Evolutionary conservation across 1,284 basidiomycete genomes (phyloP), one percentile per base, ranked within the genome.

Genomic region (Takashimella tepidaria): DNA sequence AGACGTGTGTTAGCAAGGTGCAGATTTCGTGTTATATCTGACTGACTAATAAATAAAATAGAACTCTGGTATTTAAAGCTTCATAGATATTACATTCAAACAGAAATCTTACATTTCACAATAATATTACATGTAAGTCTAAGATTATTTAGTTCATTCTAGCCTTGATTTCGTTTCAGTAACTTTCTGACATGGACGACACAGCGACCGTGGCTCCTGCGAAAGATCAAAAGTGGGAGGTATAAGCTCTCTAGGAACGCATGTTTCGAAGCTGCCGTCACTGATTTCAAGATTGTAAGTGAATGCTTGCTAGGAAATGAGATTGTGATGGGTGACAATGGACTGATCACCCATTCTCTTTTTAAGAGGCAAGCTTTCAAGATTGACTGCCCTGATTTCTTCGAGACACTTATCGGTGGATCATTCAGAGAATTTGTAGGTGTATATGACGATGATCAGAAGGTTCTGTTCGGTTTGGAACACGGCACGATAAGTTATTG

Each of bases 81-180:
- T 13, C 73, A 76, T 44, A 55, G 74, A 40, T 73, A 72, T 43
- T 73, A 73, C 51, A 67, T 76, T n/a, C 69, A 73, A 42, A 72
- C 71, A 0, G 74, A 76, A 53, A 72, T 76, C 12, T 41, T 72
- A 40, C 68, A 73, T 45, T 72, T 67, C 45, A 65, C 55, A 5
- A 74, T 76, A 37, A 72, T 74, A 19, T 61, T 76, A 12, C 74
- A 76, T 49, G 67, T 70, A 20, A 60, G 68, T 58, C 13, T 8
- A 8, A 37, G 31, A n/a, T n/a, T n/a, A n/a, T n/a, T n/a, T n/a
- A n/a, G n/a, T n/a, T n/a, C n/a, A 12, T 23, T 25, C 13, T n/a
- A 4, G n/a, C 13, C 45, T 41, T 5, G 13, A 23, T 44, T 40
- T 45, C n/a, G 25, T 12, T 43, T n/a, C 4, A 24, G 16, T 51